Conservation (phyloP, 1,284 basidiomycete genomes). For the Sanghuangporus sanghuang region DNA sequence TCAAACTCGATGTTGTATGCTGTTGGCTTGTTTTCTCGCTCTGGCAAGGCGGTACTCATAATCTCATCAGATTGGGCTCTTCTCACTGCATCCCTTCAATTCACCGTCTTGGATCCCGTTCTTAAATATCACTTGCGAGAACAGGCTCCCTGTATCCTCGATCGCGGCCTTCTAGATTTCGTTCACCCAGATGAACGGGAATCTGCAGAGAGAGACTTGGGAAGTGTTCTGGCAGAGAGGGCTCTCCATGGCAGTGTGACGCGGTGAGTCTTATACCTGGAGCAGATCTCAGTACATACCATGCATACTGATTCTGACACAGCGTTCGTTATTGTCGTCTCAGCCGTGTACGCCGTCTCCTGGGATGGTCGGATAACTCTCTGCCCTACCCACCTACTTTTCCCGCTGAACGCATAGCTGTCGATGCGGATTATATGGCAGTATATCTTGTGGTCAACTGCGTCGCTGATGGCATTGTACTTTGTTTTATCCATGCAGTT, state of each 20-base stretch:
- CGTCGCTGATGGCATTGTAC: constrained; percentile 85
- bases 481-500: constrained; percentile 94
- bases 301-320: constrained; percentile 16
- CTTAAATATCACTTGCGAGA: constrained; percentile 71
- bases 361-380: constrained; percentile 46
- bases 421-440: constrained; percentile 80
- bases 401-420: constrained; percentile 58
- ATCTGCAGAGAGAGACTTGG: constrained; percentile 73
- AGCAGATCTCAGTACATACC: constrained; percentile 11
- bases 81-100: constrained; percentile 67
- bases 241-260: constrained; percentile 91
- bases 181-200: constrained; percentile 88
- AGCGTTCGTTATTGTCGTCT: constrained; percentile 76
- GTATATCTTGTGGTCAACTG: constrained; percentile 94
- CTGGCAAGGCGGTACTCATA: constrained; percentile 14
- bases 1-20: constrained; percentile 71
- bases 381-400: constrained; percentile 34
- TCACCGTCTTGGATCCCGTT: constrained; percentile 88
- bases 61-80: constrained; percentile 60
- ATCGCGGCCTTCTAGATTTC: constrained; percentile 76
- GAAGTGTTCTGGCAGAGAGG: constrained; percentile 71
- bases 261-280: constrained; percentile 45
- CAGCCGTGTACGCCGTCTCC: constrained; percentile 58
- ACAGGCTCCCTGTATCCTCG: constrained; percentile 66
- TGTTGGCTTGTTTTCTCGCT: constrained; percentile 22